A percentile compares a stretch with the other conserved stretches of the same genome.
Evolutionary conservation across 2,329 filamentous ascomycete genomes (phyloP).

Genomic region (Alternaria burnsii): DNA sequence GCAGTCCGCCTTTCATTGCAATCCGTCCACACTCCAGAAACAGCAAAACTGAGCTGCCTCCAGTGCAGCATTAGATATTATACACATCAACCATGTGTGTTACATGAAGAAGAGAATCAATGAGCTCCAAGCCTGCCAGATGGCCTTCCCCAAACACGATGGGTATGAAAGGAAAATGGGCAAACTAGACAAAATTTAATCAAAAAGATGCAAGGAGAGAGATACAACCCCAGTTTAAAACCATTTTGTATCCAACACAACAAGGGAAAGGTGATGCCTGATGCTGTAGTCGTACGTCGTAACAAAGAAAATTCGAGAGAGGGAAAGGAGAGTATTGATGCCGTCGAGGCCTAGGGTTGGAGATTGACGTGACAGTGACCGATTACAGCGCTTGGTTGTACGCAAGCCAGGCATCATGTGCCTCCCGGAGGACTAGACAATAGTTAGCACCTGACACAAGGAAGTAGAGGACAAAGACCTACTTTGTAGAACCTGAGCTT

Average conservation of each 20-base stretch:
- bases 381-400: slow-evolving; percentile 38
- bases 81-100: slow-evolving; percentile 22
- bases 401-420: slow-evolving; percentile 49
- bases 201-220: slow-evolving; percentile 12
- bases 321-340: slow-evolving; percentile 14
- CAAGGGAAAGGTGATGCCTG: slow-evolving; percentile 16
- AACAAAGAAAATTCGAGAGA: slow-evolving; percentile 14
- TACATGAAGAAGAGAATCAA: slow-evolving; percentile 9
- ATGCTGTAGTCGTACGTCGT: slow-evolving; percentile 22
- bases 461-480: slow-evolving; percentile 14
- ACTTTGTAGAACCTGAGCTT: slow-evolving; percentile 50
- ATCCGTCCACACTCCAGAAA: slow-evolving; percentile 5
- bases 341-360: not conserved
- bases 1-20: slow-evolving; percentile 10
- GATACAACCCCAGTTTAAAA: slow-evolving; percentile 11
- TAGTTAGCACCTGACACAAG: slow-evolving; percentile 20
- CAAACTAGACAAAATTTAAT: slow-evolving; percentile 2
- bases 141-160: slow-evolving; percentile 13
- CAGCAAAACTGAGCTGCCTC: slow-evolving; percentile 12
- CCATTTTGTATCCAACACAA: slow-evolving; percentile 19
- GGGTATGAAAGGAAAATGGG: slow-evolving; percentile 21
- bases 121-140: slow-evolving; percentile 18
- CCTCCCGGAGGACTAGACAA: slow-evolving; percentile 46
- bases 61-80: slow-evolving; percentile 43
- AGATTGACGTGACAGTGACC: not conserved